phyloP scores from a whole-genome alignment of 2,329 filamentous ascomycete genomes.

The Fusarium xylarioides region DNA sequence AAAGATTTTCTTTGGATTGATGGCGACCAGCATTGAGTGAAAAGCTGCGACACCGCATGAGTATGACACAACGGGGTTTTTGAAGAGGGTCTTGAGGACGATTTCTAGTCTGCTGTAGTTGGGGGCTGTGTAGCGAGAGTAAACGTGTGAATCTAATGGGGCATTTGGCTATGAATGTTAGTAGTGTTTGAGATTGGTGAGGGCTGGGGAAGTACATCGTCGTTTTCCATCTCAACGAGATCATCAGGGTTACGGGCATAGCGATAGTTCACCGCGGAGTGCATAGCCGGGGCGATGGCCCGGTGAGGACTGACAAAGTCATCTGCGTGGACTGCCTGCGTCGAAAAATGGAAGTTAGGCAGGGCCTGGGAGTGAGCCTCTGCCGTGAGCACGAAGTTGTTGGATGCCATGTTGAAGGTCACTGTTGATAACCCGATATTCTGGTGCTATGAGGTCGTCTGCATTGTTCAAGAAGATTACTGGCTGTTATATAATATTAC shows the following conservation, averaged over 20 bases:
- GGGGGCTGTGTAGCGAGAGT: conserved; percentile 81
- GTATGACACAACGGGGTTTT: conserved; percentile 78
- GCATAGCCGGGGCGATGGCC: not conserved
- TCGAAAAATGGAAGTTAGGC: not conserved
- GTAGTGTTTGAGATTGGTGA: not conserved
- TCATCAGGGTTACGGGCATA: not conserved
- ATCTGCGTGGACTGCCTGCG: not conserved
- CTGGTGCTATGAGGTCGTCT: too few relatives aligned
- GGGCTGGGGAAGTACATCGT: not conserved
- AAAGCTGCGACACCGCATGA: conserved; percentile 85
- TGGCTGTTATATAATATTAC: not conserved
- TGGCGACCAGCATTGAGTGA: conserved; percentile 81
- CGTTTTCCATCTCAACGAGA: not conserved
- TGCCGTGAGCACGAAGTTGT: not conserved
- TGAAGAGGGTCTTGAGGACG: conserved; percentile 78
- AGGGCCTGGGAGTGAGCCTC: not conserved
- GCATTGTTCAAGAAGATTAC: not conserved
- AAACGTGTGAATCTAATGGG: conserved; percentile 73
- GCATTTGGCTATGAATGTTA: conserved; percentile 54
- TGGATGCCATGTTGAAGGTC: not conserved
- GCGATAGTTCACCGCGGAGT: not conserved
- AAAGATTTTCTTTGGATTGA: conserved; percentile 83
- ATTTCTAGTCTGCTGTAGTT: conserved; percentile 86
- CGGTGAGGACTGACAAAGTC: not conserved
- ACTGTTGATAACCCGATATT: not conserved